Conservation (phyloP, 1,284 basidiomycete species). For the Cerioporus squamosus region DNA sequence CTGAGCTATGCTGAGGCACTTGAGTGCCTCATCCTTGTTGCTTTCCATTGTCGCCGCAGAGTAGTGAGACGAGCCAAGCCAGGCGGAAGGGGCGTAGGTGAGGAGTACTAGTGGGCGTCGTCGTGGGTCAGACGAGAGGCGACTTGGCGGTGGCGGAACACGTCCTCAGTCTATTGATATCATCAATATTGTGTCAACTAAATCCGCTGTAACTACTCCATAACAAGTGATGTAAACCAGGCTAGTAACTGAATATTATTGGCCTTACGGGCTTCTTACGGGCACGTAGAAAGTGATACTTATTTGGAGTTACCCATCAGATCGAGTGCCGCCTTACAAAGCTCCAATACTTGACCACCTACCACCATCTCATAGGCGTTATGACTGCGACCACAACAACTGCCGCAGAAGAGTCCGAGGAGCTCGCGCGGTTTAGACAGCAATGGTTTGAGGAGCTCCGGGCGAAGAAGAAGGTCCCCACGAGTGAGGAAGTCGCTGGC, state of each 20-base stretch:
- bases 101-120: constrained; percentile 19
- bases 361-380: constrained; percentile 11
- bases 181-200: not conserved
- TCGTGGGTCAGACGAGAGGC: constrained; percentile 20
- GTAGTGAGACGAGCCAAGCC: constrained; percentile 12
- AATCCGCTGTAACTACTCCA: too few relatives aligned
- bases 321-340: too few relatives aligned
- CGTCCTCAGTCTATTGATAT: constrained; percentile 2
- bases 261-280: too few relatives aligned
- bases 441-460: constrained; percentile 77
- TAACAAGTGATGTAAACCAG: too few relatives aligned
- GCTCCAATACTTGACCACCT: constrained; percentile 1
- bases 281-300: too few relatives aligned
- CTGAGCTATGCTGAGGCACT: constrained; percentile 80
- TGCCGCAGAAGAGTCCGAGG: constrained; percentile 41
- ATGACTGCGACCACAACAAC: constrained; percentile 3
- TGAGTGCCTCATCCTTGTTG: constrained; percentile 88
- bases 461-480: constrained; percentile 36
- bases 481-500: constrained; percentile 4
- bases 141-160: constrained; percentile 7
- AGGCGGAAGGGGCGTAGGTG: constrained; percentile 4
- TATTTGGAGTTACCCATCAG: too few relatives aligned
- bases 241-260: too few relatives aligned
- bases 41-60: constrained; percentile 66
- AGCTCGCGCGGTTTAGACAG: constrained; percentile 71